Base-by-base conservation (phyloP, 257 asterid species). In the Hygrophila difformis region DNA sequence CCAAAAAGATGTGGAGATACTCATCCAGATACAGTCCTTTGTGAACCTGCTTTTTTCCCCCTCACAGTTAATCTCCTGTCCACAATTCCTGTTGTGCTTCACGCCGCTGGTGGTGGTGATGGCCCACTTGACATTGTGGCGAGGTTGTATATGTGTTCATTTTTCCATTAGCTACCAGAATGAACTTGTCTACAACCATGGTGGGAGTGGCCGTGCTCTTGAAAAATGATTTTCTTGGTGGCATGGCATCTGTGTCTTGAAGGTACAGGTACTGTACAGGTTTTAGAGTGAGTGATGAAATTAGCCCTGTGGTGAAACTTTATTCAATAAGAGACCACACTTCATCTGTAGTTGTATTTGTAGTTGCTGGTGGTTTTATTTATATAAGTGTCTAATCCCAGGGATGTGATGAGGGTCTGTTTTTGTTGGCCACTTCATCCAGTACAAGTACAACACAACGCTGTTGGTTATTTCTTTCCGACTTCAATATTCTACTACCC, bases 51-150 rank as follows among this genome's bases (percentile, higher is more conserved):
- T 26, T 57, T 74, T 56, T 81, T 88, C 3, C 97, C 97, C 1
- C 81, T 87, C 18, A 84, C 97, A 0, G 14, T 87, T 43, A 75
- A 51, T 34, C 74, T 70, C 28, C 88, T 66, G 14, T 84, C 93
- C 11, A 74, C 76, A 18, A 57, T 81, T 26, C 79, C 95, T 0
- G 82, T 87, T 39, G 92, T 72, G 15, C 65, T 84, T 70, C 93
- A 88, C 34, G 89, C 86, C 42, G 44, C 76, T 3, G 92, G 94
- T 43, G 95, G 94, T 40, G 95, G 77, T 33, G 74, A 70, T 54
- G 93, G 95, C 0, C 88, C 97, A 49, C 70, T 76, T 36, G 92
- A 84, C 55, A 76, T 84, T 6, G 88, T 69, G 49, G 86, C 78
- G 9, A 81, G 87, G 67, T 49, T 87, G 51, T 84, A 70, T 51